Base-by-base conservation (phyloP, 2,329 filamentous ascomycete genomes). In the Apiospora sp. region DNA sequence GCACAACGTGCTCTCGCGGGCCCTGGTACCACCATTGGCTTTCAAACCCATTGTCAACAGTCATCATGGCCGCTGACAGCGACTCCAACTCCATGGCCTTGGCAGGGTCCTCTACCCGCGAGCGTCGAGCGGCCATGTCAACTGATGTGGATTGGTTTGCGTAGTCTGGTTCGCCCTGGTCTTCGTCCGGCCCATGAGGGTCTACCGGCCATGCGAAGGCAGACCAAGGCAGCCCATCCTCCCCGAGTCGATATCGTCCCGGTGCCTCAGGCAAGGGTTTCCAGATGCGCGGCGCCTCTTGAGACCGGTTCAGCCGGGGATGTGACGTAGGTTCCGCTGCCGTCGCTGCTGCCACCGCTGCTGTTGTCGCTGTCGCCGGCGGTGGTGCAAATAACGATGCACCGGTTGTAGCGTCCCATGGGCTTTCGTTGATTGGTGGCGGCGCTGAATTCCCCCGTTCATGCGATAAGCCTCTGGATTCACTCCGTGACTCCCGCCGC, bases 21-120 rank as follows among this genome's bases (percentile, higher is more conserved):
- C 87, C 87, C 74, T 86, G 86, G 75, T 88, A 85, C 87, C 87
- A 89, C 87, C 87, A 89, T 78, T 89, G 87, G 74, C 86, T 85
- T 80, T 89, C 87, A 75, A 89, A 89, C 2, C 87, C 87, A 75
- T 89, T 89, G 76, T 89, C 87, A 3, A 89, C 85, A 2, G 87
- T 89, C 81, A 89, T 85, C 83, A 89, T 84, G 49, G 87, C 87
- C 4, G 84, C 83, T 13, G 86, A 87, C 4, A 89, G 80, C 0
- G 85, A 83, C 71, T 86, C 86, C 3, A 89, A 83, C 64, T 88
- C 85, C 22, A 77, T 75, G 12, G 77, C 80, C 19, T 79, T 76
- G 44, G 80, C 79, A 0, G 83, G 82, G 58, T 86, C 85, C n/a
- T 77, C 74, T 30, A 77, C 74, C 19, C 74, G 76, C 22, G 75